These are phyloP conservation scores for Monosporascus sp. DNA, from an alignment of 2,329 filamentous ascomycete species.

Conservation along the genomic window DNA sequence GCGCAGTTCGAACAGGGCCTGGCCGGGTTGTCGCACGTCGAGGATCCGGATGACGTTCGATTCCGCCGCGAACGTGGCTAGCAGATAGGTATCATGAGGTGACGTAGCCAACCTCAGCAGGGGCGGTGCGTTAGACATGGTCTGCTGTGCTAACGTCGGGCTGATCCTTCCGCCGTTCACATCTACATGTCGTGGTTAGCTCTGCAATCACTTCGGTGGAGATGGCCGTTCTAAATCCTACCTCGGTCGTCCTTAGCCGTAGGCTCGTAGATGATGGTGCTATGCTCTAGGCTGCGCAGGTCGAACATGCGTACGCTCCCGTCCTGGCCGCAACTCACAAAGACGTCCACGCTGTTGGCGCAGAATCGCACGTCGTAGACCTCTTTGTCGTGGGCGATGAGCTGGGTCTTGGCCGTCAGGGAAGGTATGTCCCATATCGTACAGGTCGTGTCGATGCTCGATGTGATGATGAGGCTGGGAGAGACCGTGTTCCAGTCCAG, in stretches of 20 bases:
- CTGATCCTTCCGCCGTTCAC: constrained; percentile 60
- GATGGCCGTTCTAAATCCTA: constrained; percentile 31
- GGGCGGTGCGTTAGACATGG: constrained; percentile 70
- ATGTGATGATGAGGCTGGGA: constrained; percentile 95
- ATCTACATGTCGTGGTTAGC: constrained; percentile 30
- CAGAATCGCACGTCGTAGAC: constrained; percentile 98
- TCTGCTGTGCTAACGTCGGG: constrained; percentile 71
- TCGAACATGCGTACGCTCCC: constrained; percentile 99
- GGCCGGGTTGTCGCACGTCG: constrained; percentile 91
- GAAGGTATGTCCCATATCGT: constrained; percentile 99
- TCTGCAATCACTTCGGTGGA: constrained; percentile 1
- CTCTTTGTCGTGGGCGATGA: constrained; percentile 98
- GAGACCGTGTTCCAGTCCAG: constrained; percentile 98
- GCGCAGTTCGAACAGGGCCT: constrained; percentile 86
- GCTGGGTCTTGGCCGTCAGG: constrained; percentile 92
- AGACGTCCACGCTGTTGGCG: constrained; percentile 96
- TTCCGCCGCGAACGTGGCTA: constrained; percentile 95
- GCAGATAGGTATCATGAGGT: constrained; percentile 88
- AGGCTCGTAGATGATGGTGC: constrained; percentile 98
- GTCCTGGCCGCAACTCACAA: constrained; percentile 95
- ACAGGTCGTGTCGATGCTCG: constrained; percentile 97
- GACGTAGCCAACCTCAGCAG: constrained; percentile 80
- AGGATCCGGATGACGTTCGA: constrained; percentile 90
- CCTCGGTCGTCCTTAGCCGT: constrained; percentile 77
- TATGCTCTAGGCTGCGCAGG: constrained; percentile 90